Evolutionary conservation across 148 eudicot genomes (phyloP).

Genomic region (Agrostemma githago): DNA sequence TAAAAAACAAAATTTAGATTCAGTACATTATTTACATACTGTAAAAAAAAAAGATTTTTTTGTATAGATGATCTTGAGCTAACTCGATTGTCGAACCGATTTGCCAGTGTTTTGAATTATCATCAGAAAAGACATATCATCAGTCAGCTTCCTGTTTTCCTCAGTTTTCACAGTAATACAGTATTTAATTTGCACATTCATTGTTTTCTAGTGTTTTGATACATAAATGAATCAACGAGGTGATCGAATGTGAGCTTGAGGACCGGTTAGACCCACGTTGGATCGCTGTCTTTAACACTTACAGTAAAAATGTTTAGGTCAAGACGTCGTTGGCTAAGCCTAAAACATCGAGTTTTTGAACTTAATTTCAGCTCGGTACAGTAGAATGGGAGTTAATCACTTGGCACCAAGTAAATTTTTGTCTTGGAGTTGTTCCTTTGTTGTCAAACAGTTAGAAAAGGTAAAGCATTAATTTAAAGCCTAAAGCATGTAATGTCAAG

Average conservation of each 20-base stretch:
- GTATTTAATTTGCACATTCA: too few relatives aligned
- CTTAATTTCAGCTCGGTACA: not conserved
- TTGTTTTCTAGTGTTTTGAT: too few relatives aligned
- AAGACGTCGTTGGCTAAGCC: too few relatives aligned
- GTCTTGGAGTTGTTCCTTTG: not conserved
- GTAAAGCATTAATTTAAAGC: not conserved
- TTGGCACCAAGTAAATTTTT: not conserved
- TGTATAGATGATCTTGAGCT: not conserved
- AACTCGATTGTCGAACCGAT: too few relatives aligned
- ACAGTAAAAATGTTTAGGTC: too few relatives aligned
- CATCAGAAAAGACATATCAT: not conserved
- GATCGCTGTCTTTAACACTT: too few relatives aligned
- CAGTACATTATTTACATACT: not conserved
- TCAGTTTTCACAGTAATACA: not conserved
- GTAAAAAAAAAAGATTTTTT: constrained; percentile 1
- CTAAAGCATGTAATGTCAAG: not conserved
- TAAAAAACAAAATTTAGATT: not conserved
- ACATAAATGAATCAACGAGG: not conserved
- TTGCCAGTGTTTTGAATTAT: too few relatives aligned
- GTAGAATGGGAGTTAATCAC: not conserved
- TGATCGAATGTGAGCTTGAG: not conserved
- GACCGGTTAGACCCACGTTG: not conserved
- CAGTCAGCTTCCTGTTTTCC: not conserved
- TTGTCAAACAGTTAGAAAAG: not conserved
- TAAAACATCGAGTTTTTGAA: not conserved